Conservation (phyloP, 495 filamentous ascomycete species). For the Oidiodendron maius region DNA sequence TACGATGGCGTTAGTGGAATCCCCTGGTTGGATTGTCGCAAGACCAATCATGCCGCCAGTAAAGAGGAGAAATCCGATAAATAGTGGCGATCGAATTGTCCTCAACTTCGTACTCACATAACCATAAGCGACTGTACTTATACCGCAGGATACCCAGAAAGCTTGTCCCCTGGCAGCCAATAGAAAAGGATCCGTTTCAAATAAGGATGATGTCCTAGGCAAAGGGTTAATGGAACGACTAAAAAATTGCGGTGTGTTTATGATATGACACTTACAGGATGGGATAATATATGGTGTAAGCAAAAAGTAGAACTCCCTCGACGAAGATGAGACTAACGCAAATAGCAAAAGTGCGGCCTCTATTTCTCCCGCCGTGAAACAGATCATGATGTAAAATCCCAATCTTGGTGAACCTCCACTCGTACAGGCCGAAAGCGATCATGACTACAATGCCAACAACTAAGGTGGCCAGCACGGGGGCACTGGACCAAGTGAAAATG, state of each 20-base stretch:
- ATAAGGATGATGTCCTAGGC: slow-evolving; percentile 19
- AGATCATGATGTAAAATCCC: slow-evolving; percentile 29
- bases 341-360: slow-evolving; percentile 22
- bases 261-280: slow-evolving; percentile 6
- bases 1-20: slow-evolving; percentile 12
- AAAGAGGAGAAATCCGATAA: slow-evolving; percentile 19
- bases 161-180: slow-evolving; percentile 17
- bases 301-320: slow-evolving; percentile 27
- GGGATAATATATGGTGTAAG: slow-evolving; percentile 25
- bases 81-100: slow-evolving; percentile 15
- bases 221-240: too few species aligned
- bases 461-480: slow-evolving; percentile 22
- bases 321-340: slow-evolving; percentile 21
- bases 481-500: slow-evolving; percentile 21
- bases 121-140: slow-evolving; percentile 16
- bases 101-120: slow-evolving; percentile 18
- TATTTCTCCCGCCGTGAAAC: slow-evolving; percentile 16
- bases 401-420: slow-evolving; percentile 19
- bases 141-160: slow-evolving; percentile 11
- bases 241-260: neutral
- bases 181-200: slow-evolving; percentile 22
- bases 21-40: slow-evolving; percentile 13
- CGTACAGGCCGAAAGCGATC: slow-evolving; percentile 18
- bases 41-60: slow-evolving; percentile 19
- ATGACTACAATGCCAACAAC: slow-evolving; percentile 17